These are phyloP conservation scores for Helichrysum umbraculigerum DNA, from an alignment of 129 eudicot genomes.

Conservation along the genomic window DNA sequence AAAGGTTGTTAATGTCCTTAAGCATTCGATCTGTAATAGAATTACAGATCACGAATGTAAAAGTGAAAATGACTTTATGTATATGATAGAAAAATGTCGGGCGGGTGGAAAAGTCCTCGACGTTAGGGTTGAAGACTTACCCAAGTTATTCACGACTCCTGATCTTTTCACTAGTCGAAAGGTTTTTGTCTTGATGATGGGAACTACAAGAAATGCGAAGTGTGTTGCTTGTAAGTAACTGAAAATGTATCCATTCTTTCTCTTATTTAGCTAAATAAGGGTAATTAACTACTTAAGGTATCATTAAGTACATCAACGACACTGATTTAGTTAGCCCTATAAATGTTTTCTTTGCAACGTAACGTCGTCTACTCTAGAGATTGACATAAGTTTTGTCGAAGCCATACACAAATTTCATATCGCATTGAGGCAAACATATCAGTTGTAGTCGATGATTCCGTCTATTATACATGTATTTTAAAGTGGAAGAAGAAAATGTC, in stretches of 20 bases:
- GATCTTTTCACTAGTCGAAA: neutral
- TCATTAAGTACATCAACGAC: neutral
- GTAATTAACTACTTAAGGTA: neutral
- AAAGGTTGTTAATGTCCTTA: no score
- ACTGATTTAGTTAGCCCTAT: neutral
- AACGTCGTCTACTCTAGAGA: neutral
- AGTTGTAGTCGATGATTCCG: no score
- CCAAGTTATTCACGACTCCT: constrained; percentile 10
- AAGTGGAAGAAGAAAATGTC: neutral
- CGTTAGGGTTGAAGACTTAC: neutral
- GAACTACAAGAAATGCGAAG: constrained; percentile 10
- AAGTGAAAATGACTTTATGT: neutral
- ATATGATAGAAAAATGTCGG: neutral
- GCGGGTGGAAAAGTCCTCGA: neutral
- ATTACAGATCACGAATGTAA: neutral
- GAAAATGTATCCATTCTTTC: neutral
- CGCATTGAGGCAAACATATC: neutral
- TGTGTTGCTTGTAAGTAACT: neutral
- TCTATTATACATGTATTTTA: neutral
- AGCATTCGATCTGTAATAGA: neutral
- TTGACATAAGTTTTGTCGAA: neutral
- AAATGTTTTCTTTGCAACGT: neutral
- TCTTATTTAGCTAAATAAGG: neutral
- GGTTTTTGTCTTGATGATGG: constrained; percentile 14
- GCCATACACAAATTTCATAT: neutral